Percentiles rank a stretch among this genome's conserved stretches.
phyloP scores from a whole-genome alignment of 495 filamentous ascomycete species.

The Neurospora sp. region DNA sequence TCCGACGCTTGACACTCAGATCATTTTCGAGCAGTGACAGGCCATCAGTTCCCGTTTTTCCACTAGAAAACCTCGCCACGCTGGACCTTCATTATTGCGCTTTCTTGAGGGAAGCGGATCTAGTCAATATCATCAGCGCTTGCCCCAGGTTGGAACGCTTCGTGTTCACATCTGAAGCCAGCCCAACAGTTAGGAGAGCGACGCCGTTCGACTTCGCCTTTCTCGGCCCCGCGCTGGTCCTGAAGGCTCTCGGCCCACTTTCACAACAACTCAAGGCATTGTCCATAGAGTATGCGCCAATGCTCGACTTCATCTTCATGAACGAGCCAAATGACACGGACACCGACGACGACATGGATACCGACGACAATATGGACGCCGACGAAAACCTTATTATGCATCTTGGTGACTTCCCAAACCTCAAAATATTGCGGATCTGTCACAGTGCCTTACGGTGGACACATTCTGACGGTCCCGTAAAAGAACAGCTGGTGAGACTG shows the following conservation, averaged over 20 bases:
- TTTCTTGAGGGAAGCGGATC: neutral
- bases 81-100: neutral
- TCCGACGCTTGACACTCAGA: neutral
- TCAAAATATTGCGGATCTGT: neutral
- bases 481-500: neutral
- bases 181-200: neutral
- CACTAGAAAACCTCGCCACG: neutral
- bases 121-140: neutral
- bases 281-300: neutral
- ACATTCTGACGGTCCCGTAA: too few relatives aligned
- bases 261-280: neutral
- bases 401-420: neutral
- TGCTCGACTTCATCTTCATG: neutral
- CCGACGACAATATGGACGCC: neutral
- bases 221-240: neutral
- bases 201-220: neutral
- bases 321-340: too few relatives aligned
- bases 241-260: neutral
- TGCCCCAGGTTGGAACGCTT: neutral
- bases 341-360: too few relatives aligned
- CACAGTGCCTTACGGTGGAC: neutral
- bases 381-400: neutral
- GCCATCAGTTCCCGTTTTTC: neutral
- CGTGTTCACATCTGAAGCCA: neutral
- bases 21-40: neutral